phyloP scores from a whole-genome alignment of 257 asterid genomes.

The Asclepias syriaca region DNA sequence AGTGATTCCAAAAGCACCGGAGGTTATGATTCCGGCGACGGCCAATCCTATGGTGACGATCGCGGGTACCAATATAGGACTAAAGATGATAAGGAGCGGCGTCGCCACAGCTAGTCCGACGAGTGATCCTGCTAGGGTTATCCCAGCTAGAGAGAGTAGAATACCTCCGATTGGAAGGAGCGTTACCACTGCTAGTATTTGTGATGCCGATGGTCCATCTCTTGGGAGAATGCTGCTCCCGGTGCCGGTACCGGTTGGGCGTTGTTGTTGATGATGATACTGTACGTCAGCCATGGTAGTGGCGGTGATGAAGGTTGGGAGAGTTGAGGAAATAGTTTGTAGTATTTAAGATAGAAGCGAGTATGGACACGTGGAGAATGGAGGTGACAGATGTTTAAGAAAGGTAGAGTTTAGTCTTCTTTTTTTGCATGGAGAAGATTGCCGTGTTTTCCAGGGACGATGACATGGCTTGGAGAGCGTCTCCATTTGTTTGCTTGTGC shows the following conservation, averaged over 20 bases:
- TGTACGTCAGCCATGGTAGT: slow-evolving; percentile 4
- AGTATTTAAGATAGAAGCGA: slow-evolving; percentile 1
- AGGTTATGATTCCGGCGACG: slow-evolving; percentile 51
- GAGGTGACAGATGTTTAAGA: slow-evolving; percentile 10
- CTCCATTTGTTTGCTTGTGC: not conserved
- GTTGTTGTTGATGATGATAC: not conserved
- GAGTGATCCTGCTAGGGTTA: slow-evolving; percentile 48
- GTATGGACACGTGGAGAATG: slow-evolving; percentile 8
- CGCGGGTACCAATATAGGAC: slow-evolving; percentile 73
- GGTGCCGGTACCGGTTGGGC: not conserved
- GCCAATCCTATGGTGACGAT: slow-evolving; percentile 37
- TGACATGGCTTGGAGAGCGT: not conserved
- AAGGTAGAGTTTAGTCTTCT: not conserved
- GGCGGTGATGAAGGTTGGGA: not conserved
- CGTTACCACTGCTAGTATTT: slow-evolving; percentile 4
- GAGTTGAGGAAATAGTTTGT: not conserved
- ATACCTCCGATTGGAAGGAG: slow-evolving; percentile 39
- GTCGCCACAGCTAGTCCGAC: slow-evolving; percentile 39
- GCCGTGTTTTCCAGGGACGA: not conserved
- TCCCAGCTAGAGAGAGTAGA: slow-evolving; percentile 54
- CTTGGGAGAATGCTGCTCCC: not conserved
- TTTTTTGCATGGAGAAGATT: not conserved
- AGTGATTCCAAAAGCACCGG: slow-evolving; percentile 69
- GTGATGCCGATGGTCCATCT: not conserved
- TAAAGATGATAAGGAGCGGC: slow-evolving; percentile 56